Percentiles rank a stretch among this genome's conserved stretches.
Conservation (phyloP, 805 yeast genomes). For the Wickerhamiella azymoides region DNA sequence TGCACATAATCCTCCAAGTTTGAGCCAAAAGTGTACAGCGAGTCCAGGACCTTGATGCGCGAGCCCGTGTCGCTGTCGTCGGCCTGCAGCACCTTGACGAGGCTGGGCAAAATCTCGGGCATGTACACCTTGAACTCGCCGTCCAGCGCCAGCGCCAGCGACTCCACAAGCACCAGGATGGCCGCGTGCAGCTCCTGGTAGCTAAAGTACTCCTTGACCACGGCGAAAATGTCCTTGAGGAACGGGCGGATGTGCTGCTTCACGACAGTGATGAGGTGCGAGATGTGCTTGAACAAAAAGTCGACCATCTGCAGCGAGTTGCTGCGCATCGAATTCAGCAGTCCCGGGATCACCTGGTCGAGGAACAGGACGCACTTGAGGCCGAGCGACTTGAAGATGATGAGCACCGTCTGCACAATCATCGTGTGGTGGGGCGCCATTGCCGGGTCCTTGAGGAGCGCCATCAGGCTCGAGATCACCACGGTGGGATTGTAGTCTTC, state of each 20-base stretch:
- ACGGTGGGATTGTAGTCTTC: constrained; percentile 95
- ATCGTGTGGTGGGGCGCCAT: constrained; percentile 76
- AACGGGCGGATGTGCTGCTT: constrained; percentile 82
- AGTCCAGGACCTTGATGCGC: constrained; percentile 52
- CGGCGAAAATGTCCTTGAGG: constrained; percentile 57
- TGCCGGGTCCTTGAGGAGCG: constrained; percentile 72
- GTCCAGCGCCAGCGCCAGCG: constrained; percentile 71
- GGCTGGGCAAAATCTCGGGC: constrained; percentile 60
- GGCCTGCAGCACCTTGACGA: constrained; percentile 62
- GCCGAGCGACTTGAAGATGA: constrained; percentile 80
- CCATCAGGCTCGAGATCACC: constrained; percentile 73
- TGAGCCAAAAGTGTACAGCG: constrained; percentile 75
- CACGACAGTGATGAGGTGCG: constrained; percentile 65
- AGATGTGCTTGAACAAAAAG: constrained; percentile 78
- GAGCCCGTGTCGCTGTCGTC: constrained; percentile 37
- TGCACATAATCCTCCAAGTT: constrained; percentile 82
- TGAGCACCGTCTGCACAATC: constrained; percentile 87
- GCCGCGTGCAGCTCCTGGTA: constrained; percentile 56
- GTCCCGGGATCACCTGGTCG: constrained; percentile 77
- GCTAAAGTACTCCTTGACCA: constrained; percentile 61
- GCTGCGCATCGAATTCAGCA: constrained; percentile 67
- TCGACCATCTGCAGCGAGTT: constrained; percentile 62
- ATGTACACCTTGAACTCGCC: constrained; percentile 83
- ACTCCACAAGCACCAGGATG: constrained; percentile 66
- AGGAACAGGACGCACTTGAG: constrained; percentile 80